phyloP scores from a whole-genome alignment of 148 eudicot genomes.

The Suaeda aralocaspica region DNA sequence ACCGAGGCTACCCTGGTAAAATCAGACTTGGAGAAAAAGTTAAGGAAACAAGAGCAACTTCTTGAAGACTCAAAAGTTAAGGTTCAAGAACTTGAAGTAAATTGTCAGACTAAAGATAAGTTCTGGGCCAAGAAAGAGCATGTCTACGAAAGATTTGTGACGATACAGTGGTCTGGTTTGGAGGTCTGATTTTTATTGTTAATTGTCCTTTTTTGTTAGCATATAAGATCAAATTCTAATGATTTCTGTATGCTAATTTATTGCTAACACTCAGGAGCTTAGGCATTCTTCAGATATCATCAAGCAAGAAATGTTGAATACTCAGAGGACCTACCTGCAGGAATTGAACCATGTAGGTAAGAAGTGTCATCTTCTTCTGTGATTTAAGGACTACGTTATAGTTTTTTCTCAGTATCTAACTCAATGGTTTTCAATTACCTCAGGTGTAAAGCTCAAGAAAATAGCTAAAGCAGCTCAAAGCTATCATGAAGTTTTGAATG shows the following conservation, averaged over 20 bases:
- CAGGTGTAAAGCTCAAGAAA: slow-evolving; percentile 58
- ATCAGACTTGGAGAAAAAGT: slow-evolving; percentile 46
- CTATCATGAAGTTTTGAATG: slow-evolving; percentile 59
- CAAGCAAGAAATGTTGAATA: slow-evolving; percentile 57
- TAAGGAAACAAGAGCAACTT: slow-evolving; percentile 44
- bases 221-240: slow-evolving; percentile 7
- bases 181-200: slow-evolving; percentile 36
- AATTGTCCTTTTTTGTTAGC: slow-evolving; percentile 12
- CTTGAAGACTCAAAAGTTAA: slow-evolving; percentile 43
- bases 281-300: slow-evolving; percentile 65
- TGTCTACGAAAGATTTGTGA: slow-evolving; percentile 50
- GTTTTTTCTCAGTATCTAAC: slow-evolving; percentile 2
- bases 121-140: slow-evolving; percentile 58
- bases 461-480: slow-evolving; percentile 59
- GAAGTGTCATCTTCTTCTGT: slow-evolving; percentile 20
- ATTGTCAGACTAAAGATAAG: slow-evolving; percentile 40
- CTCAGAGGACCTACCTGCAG: slow-evolving; percentile 55
- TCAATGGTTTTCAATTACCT: slow-evolving; percentile 1
- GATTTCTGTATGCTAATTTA: slow-evolving; percentile 13
- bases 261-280: slow-evolving; percentile 55
- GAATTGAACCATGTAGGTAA: slow-evolving; percentile 69
- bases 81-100: slow-evolving; percentile 54
- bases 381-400: not conserved
- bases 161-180: slow-evolving; percentile 60
- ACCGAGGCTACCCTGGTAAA: slow-evolving; percentile 38